Percentiles rank a stretch among this genome's conserved stretches.
Evolutionary conservation across 805 yeast genomes (phyloP).

Genomic region (Blastobotrys mokoenaii): DNA sequence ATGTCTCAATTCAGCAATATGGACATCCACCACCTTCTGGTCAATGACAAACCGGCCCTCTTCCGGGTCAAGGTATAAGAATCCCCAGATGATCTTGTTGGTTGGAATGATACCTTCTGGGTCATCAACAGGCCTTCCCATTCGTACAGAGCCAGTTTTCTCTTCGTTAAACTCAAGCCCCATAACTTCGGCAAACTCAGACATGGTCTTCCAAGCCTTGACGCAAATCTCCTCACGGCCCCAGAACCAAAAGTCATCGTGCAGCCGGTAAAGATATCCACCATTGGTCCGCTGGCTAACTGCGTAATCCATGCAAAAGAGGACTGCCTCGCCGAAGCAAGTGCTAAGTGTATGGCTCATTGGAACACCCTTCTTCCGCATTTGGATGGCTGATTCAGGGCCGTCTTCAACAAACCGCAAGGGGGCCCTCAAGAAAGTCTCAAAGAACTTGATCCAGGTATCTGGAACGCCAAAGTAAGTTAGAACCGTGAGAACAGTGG

Average conservation of each 20-base stretch:
- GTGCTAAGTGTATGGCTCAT: not conserved
- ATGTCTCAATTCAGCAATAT: not conserved
- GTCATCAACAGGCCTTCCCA: not conserved
- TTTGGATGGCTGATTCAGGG: too few relatives aligned
- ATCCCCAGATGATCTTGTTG: not conserved
- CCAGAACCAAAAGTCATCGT: slow-evolving; percentile 5
- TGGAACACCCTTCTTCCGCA: slow-evolving; percentile 1
- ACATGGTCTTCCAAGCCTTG: not conserved
- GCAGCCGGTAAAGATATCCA: not conserved
- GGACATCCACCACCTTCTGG: not conserved
- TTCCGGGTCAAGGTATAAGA: not conserved
- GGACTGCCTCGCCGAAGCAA: not conserved
- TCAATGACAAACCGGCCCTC: not conserved
- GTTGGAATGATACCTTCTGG: not conserved
- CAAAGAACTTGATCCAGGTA: not conserved
- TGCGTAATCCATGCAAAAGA: slow-evolving; percentile 3
- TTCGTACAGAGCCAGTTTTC: not conserved
- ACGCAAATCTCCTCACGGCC: not conserved
- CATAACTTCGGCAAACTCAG: not conserved
- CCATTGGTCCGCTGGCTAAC: not conserved
- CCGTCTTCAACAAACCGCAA: not conserved
- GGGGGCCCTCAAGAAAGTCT: not conserved
- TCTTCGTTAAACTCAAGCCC: slow-evolving; percentile 1
- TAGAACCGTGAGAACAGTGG: not conserved
- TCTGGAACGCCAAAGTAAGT: not conserved